A percentile compares a stretch with the other conserved stretches of the same genome.
phyloP scores from a whole-genome alignment of 148 eudicot genomes.

The Linanthus parryae region DNA sequence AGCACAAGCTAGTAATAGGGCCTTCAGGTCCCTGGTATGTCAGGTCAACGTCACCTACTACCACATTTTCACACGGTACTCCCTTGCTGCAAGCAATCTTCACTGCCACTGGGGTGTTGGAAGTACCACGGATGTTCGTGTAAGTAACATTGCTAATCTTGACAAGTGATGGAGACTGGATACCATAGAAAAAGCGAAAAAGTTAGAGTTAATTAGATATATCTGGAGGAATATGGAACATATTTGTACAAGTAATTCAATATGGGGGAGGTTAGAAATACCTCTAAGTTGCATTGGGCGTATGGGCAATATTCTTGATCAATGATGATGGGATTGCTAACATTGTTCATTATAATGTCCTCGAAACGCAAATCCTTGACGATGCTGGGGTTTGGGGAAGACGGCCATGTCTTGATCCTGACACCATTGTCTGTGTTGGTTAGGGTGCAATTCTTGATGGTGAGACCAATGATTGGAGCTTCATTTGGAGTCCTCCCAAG shows the following conservation, averaged over 20 bases:
- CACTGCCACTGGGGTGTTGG: background rate
- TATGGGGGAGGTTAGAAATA: background rate
- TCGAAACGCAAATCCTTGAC: conserved; percentile 27
- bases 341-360: conserved; percentile 36
- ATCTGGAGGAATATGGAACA: no score
- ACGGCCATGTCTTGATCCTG: conserved; percentile 44
- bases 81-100: background rate
- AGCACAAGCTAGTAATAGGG: conserved; percentile 26
- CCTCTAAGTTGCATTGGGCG: conserved; percentile 5
- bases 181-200: no score
- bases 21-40: background rate
- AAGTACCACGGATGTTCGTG: background rate
- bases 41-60: background rate
- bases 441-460: conserved; percentile 28
- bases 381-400: conserved; percentile 3
- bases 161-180: background rate
- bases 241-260: no score
- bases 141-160: background rate
- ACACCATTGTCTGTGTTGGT: conserved; percentile 28
- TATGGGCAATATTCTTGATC: conserved; percentile 43
- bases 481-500: conserved; percentile 31
- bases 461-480: conserved; percentile 21
- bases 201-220: no score
- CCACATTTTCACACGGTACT: background rate
- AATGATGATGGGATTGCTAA: conserved; percentile 29